Base-by-base conservation (phyloP, 805 yeast genomes). In the Yamadazyma laniorum region DNA sequence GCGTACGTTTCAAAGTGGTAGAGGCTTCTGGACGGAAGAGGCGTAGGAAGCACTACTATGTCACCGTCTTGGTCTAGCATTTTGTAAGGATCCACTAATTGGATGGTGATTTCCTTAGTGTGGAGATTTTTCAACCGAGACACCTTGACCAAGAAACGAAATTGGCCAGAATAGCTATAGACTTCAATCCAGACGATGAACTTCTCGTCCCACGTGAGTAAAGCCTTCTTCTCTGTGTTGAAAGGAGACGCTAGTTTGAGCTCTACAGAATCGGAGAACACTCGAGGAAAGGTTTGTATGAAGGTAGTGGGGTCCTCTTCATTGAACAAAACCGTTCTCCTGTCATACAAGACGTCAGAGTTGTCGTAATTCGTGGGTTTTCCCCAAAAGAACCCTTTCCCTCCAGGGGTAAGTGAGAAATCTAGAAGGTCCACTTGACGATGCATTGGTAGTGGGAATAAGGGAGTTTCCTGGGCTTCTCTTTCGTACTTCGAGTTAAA, bases 171-270 rank as follows among this genome's bases (percentile, higher is more conserved):
- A 38, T 44, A 47, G 42, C 65, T 61, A 43, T 65, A 68, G 7
- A 65, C 27, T 43, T 67, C 72, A 38, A 50, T 63, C 70, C 70
- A 65, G 13, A 55, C 47, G 4, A 48, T 37, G 39, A 67, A 67
- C 4, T 55, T 25, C 44, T 63, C 67, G 8, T 48, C 45, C 68
- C 67, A 63, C 12, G 39, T 26, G 5, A 42, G 34, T 4, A 47
- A 33, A 14, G 19, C 16, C 5, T 37, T 37, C 3, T 42, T 23
- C 4, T 33, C 44, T 2, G 32, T 18, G 6, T 37, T 18, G 1
- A 39, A 34, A 3, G 70, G 68, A 6, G 70, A 58, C n/a, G 49
- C 29, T 3, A 22, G 15, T 34, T 48, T 53, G 11, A 43, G 41
- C 8, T 55, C 65, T 26, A 66, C 42, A 5, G 49, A 41, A 6